Evolutionary conservation across 1,284 basidiomycete species (phyloP), one percentile per base, ranked within the genome.

Genomic region (Termitomyces sp.): DNA sequence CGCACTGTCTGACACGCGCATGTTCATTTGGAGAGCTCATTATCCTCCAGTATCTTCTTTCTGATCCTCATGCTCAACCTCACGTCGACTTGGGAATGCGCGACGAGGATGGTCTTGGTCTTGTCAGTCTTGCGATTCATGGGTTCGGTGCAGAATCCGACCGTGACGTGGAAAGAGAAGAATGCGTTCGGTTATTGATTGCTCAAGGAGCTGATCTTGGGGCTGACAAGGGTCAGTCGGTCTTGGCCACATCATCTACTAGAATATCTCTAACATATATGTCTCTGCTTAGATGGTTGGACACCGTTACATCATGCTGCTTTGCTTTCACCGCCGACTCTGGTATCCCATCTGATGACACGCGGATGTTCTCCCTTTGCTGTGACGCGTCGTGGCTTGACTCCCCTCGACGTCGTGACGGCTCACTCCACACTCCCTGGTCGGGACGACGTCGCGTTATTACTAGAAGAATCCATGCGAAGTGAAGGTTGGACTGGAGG

Each of bases 301-400:
- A 94, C 92, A 2, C 86, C 95, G 1, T 76, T 99, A n/a, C 96
- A 98, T 68, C 90, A 96, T 74, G 94, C 95, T 9, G 90, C 89
- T 13, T 73, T 98, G 54, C 76, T 92, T 45, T 88, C 93, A 12
- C 93, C 96, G 34, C 89, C 95, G 5, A 94, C 94, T 1, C 77
- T 98, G 15, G 84, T 98, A 34, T 92, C 94, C 0, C 90, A 93
- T 75, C 78, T 99, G 26, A 86, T 98, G 70, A 95, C 92, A 15
- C 91, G 93, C 62, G 94, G 94, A 40, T 90, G 90, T 54, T 92
- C 90, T 10, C 84, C 90, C 0, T 83, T 90, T 53, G 80, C 84
- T 1, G 67, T 83, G 38, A 95, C 93, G 15, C 79, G 78, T 59
- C 82, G 88, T 28, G 86, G 89, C 17, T 71, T 95, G 30, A 93